phyloP scores from a whole-genome alignment of 345 rosid species.

The rapeseed (Brassica napus) region DNA sequence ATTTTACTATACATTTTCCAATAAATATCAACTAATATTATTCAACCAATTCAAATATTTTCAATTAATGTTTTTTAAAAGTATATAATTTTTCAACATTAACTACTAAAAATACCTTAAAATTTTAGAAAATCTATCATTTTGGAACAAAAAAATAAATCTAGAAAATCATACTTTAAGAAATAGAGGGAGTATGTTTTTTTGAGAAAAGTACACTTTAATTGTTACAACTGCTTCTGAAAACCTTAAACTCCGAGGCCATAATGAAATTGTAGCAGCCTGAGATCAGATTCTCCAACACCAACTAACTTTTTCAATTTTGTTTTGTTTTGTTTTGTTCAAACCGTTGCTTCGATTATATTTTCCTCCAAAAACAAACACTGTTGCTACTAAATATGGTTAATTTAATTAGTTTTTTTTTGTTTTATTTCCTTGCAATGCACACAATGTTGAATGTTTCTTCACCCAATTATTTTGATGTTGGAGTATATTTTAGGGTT shows the following conservation, averaged over 20 bases:
- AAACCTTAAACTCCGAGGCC: constrained; percentile 33
- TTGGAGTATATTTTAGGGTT: not conserved
- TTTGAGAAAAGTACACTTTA: not conserved
- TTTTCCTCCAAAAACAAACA: not conserved
- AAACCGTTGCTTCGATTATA: not conserved
- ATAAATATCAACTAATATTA: too few relatives aligned
- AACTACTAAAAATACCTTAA: too few relatives aligned
- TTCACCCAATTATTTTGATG: not conserved
- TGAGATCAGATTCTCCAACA: not conserved
- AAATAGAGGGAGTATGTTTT: not conserved
- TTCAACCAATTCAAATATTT: too few relatives aligned
- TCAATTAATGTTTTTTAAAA: too few relatives aligned
- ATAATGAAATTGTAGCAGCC: constrained; percentile 15
- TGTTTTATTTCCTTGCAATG: not conserved
- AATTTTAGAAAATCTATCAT: too few relatives aligned
- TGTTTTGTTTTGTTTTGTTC: not conserved
- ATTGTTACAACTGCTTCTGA: constrained; percentile 11
- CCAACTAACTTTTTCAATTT: not conserved
- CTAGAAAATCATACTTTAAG: too few relatives aligned
- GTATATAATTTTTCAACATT: too few relatives aligned
- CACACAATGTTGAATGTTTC: not conserved
- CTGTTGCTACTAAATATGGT: not conserved
- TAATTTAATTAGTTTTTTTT: not conserved
- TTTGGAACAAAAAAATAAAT: too few relatives aligned
- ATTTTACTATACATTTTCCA: too few relatives aligned